phyloP scores from a whole-genome alignment of 768 basidiomycete species.

The Strobilomyces confusus region DNA sequence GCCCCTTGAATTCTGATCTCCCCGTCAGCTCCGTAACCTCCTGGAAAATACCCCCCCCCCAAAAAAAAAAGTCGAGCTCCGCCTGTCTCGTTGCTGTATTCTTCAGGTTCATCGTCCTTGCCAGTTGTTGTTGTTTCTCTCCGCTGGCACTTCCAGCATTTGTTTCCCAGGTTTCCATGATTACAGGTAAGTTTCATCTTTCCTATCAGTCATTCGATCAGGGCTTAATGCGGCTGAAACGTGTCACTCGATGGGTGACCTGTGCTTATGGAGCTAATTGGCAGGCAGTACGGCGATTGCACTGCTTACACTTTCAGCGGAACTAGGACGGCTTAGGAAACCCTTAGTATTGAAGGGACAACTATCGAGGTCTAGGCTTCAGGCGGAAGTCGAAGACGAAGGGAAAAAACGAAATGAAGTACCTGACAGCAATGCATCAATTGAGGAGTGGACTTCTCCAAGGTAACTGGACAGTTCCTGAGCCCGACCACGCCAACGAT shows the following conservation, averaged over 20 bases:
- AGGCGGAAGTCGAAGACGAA: background rate
- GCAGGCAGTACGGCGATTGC: conserved; percentile 9
- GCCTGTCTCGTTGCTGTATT: conserved; percentile 1
- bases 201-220: conserved; percentile 11
- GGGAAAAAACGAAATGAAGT: background rate
- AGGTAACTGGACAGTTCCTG: background rate
- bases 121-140: conserved; percentile 4
- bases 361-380: background rate
- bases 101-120: background rate
- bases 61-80: no score
- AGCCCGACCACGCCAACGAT: background rate
- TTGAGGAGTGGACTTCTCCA: background rate
- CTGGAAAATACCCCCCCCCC: no score
- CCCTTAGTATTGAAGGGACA: background rate
- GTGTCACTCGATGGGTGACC: conserved; percentile 12
- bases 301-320: conserved; percentile 7
- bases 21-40: no score
- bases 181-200: conserved; percentile 14
- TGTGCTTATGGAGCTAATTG: conserved; percentile 10
- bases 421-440: conserved; percentile 3
- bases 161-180: conserved; percentile 15
- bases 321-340: conserved; percentile 13
- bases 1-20: no score
- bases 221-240: conserved; percentile 26
- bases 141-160: conserved; percentile 9